Percentiles rank a stretch among this genome's conserved stretches.
Evolutionary conservation across 768 basidiomycete species (phyloP).

Genomic region (Tubosaeta sp.): DNA sequence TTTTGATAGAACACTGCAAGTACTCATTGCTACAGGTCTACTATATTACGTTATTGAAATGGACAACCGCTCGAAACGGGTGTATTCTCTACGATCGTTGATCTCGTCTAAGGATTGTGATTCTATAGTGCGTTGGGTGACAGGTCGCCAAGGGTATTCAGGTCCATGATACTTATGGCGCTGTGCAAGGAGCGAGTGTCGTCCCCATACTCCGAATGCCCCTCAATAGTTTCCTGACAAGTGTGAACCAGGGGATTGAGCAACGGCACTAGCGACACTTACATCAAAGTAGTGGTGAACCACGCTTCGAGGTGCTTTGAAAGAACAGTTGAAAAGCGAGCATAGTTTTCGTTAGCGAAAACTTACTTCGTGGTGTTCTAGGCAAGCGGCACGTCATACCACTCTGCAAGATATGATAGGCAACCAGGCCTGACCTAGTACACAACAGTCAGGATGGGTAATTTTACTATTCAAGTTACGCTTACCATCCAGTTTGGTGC

Average conservation of each 20-base stretch:
- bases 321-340: constrained; percentile 5
- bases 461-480: not conserved
- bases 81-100: not conserved
- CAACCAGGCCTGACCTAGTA: constrained; percentile 79
- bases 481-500: constrained; percentile 96
- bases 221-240: constrained; percentile 66
- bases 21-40: constrained; percentile 33
- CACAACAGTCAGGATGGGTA: not conserved
- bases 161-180: constrained; percentile 52
- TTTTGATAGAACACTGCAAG: constrained; percentile 29
- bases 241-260: too few relatives aligned
- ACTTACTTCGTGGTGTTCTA: constrained; percentile 88
- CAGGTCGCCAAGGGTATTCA: constrained; percentile 59
- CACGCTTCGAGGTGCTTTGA: constrained; percentile 76
- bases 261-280: constrained; percentile 22
- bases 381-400: constrained; percentile 87
- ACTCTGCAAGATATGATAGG: constrained; percentile 87
- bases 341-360: not conserved
- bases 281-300: constrained; percentile 95
- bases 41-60: constrained; percentile 25
- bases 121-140: constrained; percentile 65
- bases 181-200: constrained; percentile 62
- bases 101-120: not conserved
- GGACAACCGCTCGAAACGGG: not conserved
- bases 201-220: constrained; percentile 69